These are phyloP conservation scores for Suillus subaureus DNA, from an alignment of 768 basidiomycete genomes.

Conservation along the genomic window DNA sequence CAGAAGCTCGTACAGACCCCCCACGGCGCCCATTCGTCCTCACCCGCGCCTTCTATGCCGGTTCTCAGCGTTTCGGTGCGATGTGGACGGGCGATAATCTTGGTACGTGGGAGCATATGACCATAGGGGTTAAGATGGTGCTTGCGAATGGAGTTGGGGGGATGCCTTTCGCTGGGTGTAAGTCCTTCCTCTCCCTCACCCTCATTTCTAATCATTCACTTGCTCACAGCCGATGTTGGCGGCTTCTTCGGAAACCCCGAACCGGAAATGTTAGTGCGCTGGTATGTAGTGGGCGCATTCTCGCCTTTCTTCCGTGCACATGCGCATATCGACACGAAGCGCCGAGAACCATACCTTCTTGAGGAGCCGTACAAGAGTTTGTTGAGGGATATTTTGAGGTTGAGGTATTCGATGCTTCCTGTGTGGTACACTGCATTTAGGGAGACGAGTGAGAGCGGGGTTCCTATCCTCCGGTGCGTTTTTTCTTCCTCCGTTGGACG, in stretches of 20 bases:
- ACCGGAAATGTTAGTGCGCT: conserved; percentile 66
- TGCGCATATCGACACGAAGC: conserved; percentile 58
- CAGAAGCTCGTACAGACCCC: conserved; percentile 71
- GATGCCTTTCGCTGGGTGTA: conserved; percentile 90
- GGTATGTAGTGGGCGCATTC: conserved; percentile 3
- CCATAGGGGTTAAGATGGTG: conserved; percentile 91
- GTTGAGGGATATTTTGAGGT: too few relatives aligned
- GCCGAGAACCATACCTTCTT: too few relatives aligned
- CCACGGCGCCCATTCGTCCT: conserved; percentile 92
- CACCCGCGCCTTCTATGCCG: conserved; percentile 92
- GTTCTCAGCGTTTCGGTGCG: conserved; percentile 93
- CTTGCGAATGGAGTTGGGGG: conserved; percentile 87
- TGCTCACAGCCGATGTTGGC: conserved; percentile 84
- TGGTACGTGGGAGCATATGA: conserved; percentile 98
- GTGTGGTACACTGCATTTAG: conserved; percentile 26
- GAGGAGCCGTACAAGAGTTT: too few relatives aligned
- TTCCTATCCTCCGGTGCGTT: too few relatives aligned
- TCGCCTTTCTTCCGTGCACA: conserved; percentile 99
- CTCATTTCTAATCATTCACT: neutral
- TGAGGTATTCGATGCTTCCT: too few relatives aligned
- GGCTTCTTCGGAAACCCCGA: conserved; percentile 82
- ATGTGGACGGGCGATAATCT: conserved; percentile 99
- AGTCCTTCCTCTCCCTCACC: conserved; percentile 30
- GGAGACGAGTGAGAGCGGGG: too few relatives aligned
- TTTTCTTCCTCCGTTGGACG: too few relatives aligned